Conservation (phyloP, 257 asterid genomes). For the Fraxinus quadrangulata region DNA sequence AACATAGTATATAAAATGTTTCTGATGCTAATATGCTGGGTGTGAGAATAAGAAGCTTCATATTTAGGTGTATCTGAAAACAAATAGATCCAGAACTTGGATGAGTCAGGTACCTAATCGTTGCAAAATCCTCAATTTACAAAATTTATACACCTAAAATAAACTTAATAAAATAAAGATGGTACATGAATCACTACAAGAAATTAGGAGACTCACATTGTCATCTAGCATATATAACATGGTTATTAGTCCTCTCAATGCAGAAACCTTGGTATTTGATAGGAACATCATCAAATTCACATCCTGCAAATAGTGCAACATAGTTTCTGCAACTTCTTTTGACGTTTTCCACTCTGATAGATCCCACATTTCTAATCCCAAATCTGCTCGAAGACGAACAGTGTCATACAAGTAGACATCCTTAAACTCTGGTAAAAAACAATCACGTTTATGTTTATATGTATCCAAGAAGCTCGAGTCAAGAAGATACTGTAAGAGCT, state of each 20-base stretch:
- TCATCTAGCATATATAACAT: constrained; percentile 57
- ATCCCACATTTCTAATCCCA: constrained; percentile 83
- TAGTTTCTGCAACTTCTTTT: constrained; percentile 62
- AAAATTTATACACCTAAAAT: background rate
- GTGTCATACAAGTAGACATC: constrained; percentile 54
- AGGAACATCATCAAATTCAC: constrained; percentile 56
- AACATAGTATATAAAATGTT: background rate
- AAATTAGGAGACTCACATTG: constrained; percentile 45
- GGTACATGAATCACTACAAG: background rate
- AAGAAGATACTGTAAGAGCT: constrained; percentile 68
- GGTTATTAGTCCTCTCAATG: constrained; percentile 67
- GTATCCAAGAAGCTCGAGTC: constrained; percentile 62
- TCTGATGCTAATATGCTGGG: background rate
- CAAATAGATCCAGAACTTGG: background rate
- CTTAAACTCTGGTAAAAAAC: constrained; percentile 40
- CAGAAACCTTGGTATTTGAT: constrained; percentile 67
- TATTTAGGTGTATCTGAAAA: background rate
- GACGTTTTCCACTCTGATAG: constrained; percentile 65
- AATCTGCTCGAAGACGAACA: constrained; percentile 59
- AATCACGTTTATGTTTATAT: constrained; percentile 53
- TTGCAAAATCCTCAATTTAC: constrained; percentile 9
- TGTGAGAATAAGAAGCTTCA: background rate
- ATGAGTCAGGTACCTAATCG: background rate
- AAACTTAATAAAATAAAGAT: background rate
- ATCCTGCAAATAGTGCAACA: constrained; percentile 65